Evolutionary conservation across 192 early-diverging fungal species (phyloP).

Genomic region (Funneliformis mosseae): DNA sequence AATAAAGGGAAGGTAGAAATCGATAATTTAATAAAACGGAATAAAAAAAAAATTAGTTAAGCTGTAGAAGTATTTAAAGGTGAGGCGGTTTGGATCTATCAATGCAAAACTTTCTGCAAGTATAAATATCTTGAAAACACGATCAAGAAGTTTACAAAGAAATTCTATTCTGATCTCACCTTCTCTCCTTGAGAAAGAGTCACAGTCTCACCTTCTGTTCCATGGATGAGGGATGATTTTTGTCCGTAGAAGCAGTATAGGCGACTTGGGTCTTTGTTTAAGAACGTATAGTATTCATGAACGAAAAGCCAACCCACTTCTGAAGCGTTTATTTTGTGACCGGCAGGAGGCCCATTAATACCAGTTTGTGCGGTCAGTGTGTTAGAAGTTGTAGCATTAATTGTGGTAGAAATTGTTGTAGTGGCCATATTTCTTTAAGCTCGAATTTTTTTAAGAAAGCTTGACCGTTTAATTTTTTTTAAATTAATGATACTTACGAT

Average conservation of each 20-base stretch:
- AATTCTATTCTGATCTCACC: conserved; percentile 42
- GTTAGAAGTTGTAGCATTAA: conserved; percentile 38
- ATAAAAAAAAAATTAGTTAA: too few relatives aligned
- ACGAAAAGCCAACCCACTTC: conserved; percentile 95
- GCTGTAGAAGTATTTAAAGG: too few relatives aligned
- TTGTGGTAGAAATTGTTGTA: background rate
- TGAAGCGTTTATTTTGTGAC: conserved; percentile 44
- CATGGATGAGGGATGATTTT: conserved; percentile 81
- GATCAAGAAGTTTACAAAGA: too few relatives aligned
- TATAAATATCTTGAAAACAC: too few relatives aligned
- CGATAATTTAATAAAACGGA: too few relatives aligned
- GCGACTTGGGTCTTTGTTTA: conserved; percentile 79
- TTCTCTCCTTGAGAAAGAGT: conserved; percentile 70
- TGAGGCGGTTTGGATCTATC: too few relatives aligned
- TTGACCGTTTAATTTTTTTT: too few relatives aligned
- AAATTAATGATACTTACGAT: too few relatives aligned
- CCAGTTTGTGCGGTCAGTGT: conserved; percentile 36
- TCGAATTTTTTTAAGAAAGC: background rate
- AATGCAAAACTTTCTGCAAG: too few relatives aligned
- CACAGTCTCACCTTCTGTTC: conserved; percentile 76
- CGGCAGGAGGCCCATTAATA: conserved; percentile 34
- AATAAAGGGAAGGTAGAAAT: background rate
- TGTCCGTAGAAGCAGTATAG: conserved; percentile 90
- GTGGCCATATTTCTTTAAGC: background rate
- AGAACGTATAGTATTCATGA: conserved; percentile 90